These are phyloP conservation scores for Fusarium tricinctum DNA, from an alignment of 2,329 filamentous ascomycete genomes.

Conservation along the genomic window DNA sequence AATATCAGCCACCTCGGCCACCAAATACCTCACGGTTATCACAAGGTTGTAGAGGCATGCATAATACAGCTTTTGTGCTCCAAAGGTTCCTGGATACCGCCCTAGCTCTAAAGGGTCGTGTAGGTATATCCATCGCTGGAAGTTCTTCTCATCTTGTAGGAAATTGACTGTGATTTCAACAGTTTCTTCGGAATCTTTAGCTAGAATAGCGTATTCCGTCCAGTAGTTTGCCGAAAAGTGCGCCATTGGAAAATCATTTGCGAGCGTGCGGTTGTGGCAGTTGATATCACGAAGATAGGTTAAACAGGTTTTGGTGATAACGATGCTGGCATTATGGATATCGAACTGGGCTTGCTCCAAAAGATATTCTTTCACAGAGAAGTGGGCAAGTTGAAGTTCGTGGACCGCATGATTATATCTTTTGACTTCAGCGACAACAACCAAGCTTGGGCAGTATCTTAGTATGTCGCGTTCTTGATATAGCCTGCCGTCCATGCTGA, in stretches of 20 bases:
- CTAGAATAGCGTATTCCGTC: neutral
- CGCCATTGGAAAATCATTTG: neutral
- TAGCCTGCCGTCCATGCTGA: neutral
- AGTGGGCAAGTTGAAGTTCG: conserved; percentile 46
- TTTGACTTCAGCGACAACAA: neutral
- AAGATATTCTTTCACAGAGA: conserved; percentile 44
- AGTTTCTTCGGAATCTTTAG: neutral
- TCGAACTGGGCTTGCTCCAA: neutral
- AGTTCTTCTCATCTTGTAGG: neutral
- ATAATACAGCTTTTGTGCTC: neutral
- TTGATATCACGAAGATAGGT: neutral
- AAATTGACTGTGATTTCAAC: neutral
- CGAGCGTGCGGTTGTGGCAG: neutral
- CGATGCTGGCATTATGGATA: neutral
- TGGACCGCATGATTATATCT: neutral
- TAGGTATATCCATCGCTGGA: neutral
- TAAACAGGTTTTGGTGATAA: conserved; percentile 1
- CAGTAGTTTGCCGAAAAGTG: neutral
- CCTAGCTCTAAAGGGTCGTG: neutral
- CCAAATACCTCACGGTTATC: neutral
- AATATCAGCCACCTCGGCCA: neutral
- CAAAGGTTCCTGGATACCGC: too few species aligned
- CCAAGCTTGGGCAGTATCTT: conserved; percentile 35
- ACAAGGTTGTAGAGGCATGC: neutral
- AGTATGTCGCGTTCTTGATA: neutral